These are phyloP conservation scores for Diddensiella santjacobensis DNA, from an alignment of 805 yeast genomes.

Conservation along the genomic window DNA sequence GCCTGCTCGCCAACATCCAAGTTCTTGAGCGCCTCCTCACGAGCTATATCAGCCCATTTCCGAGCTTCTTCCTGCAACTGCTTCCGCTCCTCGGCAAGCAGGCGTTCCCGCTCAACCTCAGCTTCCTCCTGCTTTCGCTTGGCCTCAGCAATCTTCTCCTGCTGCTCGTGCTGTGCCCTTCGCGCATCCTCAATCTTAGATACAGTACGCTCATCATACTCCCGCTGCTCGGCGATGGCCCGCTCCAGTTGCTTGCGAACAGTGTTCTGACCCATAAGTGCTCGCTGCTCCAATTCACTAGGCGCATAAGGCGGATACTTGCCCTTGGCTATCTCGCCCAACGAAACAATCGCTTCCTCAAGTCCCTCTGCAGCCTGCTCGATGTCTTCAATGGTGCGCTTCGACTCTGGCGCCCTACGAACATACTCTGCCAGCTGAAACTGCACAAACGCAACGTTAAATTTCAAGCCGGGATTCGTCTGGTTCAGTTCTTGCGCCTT, in stretches of 20 bases:
- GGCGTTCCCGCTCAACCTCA: slow-evolving; percentile 27
- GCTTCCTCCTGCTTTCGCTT: slow-evolving; percentile 24
- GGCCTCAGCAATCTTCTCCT: slow-evolving; percentile 40
- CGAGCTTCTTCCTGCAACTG: slow-evolving; percentile 32
- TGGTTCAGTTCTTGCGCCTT: slow-evolving; percentile 47
- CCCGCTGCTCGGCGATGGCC: slow-evolving; percentile 67
- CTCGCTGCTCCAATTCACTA: slow-evolving; percentile 78
- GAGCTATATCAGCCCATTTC: slow-evolving; percentile 40
- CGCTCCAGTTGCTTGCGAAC: slow-evolving; percentile 67
- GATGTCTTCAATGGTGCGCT: slow-evolving; percentile 62
- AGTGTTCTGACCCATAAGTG: slow-evolving; percentile 77
- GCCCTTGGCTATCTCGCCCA: slow-evolving; percentile 58
- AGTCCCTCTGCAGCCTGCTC: slow-evolving; percentile 53
- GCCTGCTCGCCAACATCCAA: slow-evolving; percentile 18
- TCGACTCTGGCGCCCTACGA: slow-evolving; percentile 54
- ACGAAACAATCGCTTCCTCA: slow-evolving; percentile 53
- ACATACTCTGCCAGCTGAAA: slow-evolving; percentile 84
- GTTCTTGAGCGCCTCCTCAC: slow-evolving; percentile 36
- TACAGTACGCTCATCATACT: slow-evolving; percentile 54
- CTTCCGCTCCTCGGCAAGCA: slow-evolving; percentile 32
- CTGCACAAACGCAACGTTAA: slow-evolving; percentile 78
- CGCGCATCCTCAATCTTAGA: slow-evolving; percentile 71
- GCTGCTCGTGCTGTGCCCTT: slow-evolving; percentile 58
- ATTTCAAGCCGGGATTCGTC: slow-evolving; percentile 49
- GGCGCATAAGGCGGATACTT: slow-evolving; percentile 72